Percentiles rank a stretch among this genome's conserved stretches.
phyloP scores from a whole-genome alignment of 2,329 filamentous ascomycete species.

The Monosporascus sp. region DNA sequence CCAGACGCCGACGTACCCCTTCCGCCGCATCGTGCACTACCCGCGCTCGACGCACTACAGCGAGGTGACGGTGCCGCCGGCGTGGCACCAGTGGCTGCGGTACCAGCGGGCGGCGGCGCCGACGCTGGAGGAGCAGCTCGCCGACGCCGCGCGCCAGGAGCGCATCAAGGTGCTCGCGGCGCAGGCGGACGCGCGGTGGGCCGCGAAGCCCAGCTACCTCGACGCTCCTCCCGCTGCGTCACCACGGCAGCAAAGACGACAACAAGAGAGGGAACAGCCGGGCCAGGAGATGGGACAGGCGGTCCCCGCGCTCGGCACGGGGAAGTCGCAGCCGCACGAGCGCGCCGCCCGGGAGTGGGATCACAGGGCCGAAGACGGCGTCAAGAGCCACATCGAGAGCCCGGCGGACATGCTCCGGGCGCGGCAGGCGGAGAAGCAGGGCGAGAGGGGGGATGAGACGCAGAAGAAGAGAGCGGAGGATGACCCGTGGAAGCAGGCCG shows the following conservation, averaged over 20 bases:
- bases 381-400: constrained; percentile 5
- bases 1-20: constrained; percentile 35
- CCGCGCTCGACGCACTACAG: constrained; percentile 49
- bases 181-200: constrained; percentile 60
- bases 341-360: constrained; percentile 4
- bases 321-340: constrained; percentile 11
- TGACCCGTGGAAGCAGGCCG: constrained; percentile 54
- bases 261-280: constrained; percentile 9
- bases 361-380: not conserved
- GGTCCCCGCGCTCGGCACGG: constrained; percentile 21
- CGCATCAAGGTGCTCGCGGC: constrained; percentile 53
- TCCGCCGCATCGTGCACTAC: constrained; percentile 59
- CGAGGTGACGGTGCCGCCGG: constrained; percentile 52
- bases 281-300: constrained; percentile 22
- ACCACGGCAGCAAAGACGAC: constrained; percentile 32
- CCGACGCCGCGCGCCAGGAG: constrained; percentile 47
- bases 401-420: not conserved
- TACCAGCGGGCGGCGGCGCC: constrained; percentile 52
- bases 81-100: constrained; percentile 67
- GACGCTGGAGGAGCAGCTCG: constrained; percentile 49
- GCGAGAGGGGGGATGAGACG: constrained; percentile 6
- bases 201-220: constrained; percentile 44
- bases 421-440: constrained; percentile 9
- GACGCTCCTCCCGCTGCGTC: constrained; percentile 5
- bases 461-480: constrained; percentile 11